phyloP scores from a whole-genome alignment of 257 asterid species.

The Ligustrum vulgare region DNA sequence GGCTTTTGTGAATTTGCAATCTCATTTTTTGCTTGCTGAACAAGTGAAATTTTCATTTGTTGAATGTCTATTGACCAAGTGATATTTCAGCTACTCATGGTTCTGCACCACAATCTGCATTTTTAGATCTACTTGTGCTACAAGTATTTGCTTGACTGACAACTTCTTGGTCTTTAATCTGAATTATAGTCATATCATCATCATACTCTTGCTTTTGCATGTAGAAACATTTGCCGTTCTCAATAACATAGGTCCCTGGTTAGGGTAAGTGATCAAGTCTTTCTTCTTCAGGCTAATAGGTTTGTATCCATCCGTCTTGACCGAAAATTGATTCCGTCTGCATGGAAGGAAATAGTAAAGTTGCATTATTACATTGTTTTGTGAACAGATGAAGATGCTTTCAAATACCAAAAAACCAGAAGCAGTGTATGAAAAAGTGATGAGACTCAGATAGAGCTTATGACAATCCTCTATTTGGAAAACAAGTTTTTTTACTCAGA shows the following conservation, averaged over 20 bases:
- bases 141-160: background rate
- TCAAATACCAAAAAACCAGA: background rate
- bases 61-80: background rate
- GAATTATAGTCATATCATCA: background rate
- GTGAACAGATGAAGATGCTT: slow-evolving; percentile 13
- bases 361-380: slow-evolving; percentile 9
- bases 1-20: background rate
- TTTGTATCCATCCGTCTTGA: background rate
- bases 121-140: background rate
- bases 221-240: background rate
- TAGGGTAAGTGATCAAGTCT: background rate
- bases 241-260: background rate
- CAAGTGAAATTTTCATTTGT: background rate
- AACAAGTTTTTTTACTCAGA: too few species aligned
- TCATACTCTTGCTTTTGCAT: background rate
- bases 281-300: background rate
- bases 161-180: background rate
- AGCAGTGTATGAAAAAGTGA: background rate
- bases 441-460: slow-evolving; percentile 1
- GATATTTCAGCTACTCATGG: background rate
- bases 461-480: slow-evolving; percentile 11
- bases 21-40: background rate
- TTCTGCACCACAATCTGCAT: background rate
- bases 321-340: background rate
- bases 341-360: background rate